Evolutionary conservation across 768 basidiomycete genomes (phyloP).

Genomic region (Mycena maculata): DNA sequence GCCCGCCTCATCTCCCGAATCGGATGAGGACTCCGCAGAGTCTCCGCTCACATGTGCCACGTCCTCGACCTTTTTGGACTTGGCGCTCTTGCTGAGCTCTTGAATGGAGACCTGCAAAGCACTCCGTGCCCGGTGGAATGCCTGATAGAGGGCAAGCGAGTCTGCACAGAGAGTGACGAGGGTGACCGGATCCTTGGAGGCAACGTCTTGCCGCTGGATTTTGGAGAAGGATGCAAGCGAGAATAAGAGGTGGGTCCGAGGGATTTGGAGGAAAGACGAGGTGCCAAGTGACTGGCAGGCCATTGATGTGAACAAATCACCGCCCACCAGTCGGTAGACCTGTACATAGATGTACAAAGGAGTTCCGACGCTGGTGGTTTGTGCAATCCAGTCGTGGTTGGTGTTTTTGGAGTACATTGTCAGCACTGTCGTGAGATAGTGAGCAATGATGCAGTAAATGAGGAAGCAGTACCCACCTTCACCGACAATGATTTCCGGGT

Average conservation of each 20-base stretch:
- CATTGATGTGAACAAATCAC: slow-evolving; percentile 22
- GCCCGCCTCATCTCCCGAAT: too few relatives aligned
- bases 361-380: slow-evolving; percentile 21
- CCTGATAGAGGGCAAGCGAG: neutral
- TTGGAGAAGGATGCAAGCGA: slow-evolving; percentile 9
- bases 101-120: neutral
- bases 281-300: slow-evolving; percentile 24
- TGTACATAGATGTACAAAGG: slow-evolving; percentile 24
- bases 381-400: slow-evolving; percentile 31
- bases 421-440: slow-evolving; percentile 17
- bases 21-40: too few relatives aligned
- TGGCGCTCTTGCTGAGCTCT: neutral
- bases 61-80: neutral
- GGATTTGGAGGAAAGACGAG: slow-evolving; percentile 33
- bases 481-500: neutral
- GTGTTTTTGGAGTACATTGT: slow-evolving; percentile 34
- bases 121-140: neutral
- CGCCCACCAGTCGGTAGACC: neutral
- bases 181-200: neutral
- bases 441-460: neutral
- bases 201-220: neutral
- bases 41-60: neutral
- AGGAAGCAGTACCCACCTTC: neutral
- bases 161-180: neutral
- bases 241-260: slow-evolving; percentile 35